Evolutionary conservation across 2,329 filamentous ascomycete genomes (phyloP), one percentile per base, ranked within the genome.

Genomic region (Trichoderma arundinaceum): DNA sequence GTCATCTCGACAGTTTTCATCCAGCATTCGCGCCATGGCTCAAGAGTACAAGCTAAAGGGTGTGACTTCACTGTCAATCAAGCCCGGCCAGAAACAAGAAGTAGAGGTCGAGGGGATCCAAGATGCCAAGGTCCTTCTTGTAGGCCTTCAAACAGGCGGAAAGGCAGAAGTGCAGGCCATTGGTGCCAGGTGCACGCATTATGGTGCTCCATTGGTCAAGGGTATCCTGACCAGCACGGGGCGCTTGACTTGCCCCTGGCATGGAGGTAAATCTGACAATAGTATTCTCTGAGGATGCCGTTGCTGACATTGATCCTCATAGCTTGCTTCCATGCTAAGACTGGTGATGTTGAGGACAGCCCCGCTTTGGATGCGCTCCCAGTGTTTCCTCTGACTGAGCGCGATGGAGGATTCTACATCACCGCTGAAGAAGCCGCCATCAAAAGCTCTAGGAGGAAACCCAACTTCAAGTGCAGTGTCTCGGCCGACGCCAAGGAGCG

Each of bases 301-400:
- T 46, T 28, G 4, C 19, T 53, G 4, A 54, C 22, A 28, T 12
- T 60, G 70, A 69, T 64, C 4, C 54, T 19, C 41, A 3, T 10
- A 94, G 95, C 95, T 65, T 99, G 95, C 82, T 99, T 97, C 81
- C 95, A 92, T 69, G 88, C 92, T 69, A 85, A 86, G 64, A 96
- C 91, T 6, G 95, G 95, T 61, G 95, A 99, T 72, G 91, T 98
- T 66, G 95, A 99, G 79, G 92, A 98, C 74, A 94, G 94, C 0
- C 95, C 95, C 0, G 95, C 92, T 1, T 86, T 96, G 32, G 92
- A 98, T 73, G 85, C 91, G n/a, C 81, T 99, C 32, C 86, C 91
- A 52, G 89, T 90, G 58, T 99, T 96, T 80, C 48, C 92, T 61
- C 82, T 97, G 38, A 81, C 87, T 38, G 89, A 96, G 76, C 93